Percentiles rank a stretch among this genome's conserved stretches.
Evolutionary conservation across 257 asterid genomes (phyloP).

Genomic region (Henckelia pumila): DNA sequence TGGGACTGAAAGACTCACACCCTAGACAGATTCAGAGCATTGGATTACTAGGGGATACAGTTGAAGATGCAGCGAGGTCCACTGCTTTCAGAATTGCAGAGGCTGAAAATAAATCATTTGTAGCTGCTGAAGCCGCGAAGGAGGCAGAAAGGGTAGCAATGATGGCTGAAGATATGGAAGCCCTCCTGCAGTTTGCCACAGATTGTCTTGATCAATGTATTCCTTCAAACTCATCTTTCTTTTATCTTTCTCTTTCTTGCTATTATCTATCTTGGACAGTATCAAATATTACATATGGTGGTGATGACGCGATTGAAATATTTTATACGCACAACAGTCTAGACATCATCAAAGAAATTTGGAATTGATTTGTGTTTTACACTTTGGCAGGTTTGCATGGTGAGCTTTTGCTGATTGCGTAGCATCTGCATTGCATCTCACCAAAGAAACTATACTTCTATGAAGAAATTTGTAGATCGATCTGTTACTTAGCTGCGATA

Average conservation of each 20-base stretch:
- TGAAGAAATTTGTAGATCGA: conserved; percentile 7
- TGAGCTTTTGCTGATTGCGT: conserved; percentile 50
- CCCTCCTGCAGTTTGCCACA: conserved; percentile 54
- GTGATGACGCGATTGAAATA: no score
- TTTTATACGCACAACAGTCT: background rate
- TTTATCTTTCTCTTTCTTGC: conserved; percentile 2
- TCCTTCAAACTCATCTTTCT: conserved; percentile 14
- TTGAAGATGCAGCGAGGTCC: conserved; percentile 52
- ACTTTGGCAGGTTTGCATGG: conserved; percentile 55
- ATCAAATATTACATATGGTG: background rate
- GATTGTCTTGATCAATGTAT: conserved; percentile 67
- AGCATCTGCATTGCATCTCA: conserved; percentile 17
- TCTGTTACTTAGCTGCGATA: background rate
- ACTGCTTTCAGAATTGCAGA: conserved; percentile 69
- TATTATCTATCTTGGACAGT: background rate
- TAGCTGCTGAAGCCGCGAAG: conserved; percentile 71
- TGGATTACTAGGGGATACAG: conserved; percentile 53
- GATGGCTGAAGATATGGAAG: conserved; percentile 69
- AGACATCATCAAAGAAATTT: background rate
- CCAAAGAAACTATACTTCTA: background rate
- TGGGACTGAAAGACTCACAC: conserved; percentile 40
- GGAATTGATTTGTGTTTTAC: conserved; percentile 4
- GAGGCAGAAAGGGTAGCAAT: conserved; percentile 72
- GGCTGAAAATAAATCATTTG: conserved; percentile 75
- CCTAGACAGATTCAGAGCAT: conserved; percentile 43